Percentiles rank a stretch among this genome's conserved stretches.
phyloP scores from a whole-genome alignment of 1,139 yeast species.

The Nadsonia commutata region DNA sequence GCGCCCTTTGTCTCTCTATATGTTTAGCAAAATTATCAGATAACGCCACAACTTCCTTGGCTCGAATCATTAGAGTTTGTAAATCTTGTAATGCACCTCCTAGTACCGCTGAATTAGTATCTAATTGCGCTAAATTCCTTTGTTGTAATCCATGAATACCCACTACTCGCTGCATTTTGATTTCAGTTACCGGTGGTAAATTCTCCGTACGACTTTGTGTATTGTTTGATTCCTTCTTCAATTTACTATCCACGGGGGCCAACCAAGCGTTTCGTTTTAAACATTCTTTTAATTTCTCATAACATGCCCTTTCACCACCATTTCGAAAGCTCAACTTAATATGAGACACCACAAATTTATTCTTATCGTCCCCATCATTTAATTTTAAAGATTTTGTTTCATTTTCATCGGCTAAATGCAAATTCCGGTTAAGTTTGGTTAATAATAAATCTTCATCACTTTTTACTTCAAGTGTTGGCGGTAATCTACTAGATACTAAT shows the following conservation, averaged over 20 bases:
- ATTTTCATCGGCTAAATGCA: not conserved
- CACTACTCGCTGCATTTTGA: slow-evolving; percentile 1
- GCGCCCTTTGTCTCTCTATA: slow-evolving; percentile 14
- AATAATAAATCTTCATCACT: not conserved
- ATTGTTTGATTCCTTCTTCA: too few species aligned
- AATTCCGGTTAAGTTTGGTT: not conserved
- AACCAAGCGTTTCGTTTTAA: slow-evolving; percentile 14
- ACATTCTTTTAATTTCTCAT: slow-evolving; percentile 16
- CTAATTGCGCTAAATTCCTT: slow-evolving; percentile 40
- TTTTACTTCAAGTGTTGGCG: slow-evolving; percentile 14
- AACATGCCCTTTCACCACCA: slow-evolving; percentile 21
- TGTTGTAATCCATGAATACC: slow-evolving; percentile 67
- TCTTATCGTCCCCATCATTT: not conserved
- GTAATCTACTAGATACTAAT: slow-evolving; percentile 25
- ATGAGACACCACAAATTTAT: not conserved
- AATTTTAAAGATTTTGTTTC: not conserved
- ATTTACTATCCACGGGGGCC: too few species aligned
- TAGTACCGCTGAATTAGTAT: slow-evolving; percentile 47
- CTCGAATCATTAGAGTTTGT: slow-evolving; percentile 62
- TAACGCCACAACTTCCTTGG: slow-evolving; percentile 54
- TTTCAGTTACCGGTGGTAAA: slow-evolving; percentile 2
- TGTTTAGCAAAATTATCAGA: slow-evolving; percentile 34
- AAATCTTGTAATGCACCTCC: slow-evolving; percentile 63
- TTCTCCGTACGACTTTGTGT: too few species aligned
- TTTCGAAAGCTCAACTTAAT: slow-evolving; percentile 23